Conservation (phyloP, 2,329 filamentous ascomycete species). For the Xylariaceae sp. region DNA sequence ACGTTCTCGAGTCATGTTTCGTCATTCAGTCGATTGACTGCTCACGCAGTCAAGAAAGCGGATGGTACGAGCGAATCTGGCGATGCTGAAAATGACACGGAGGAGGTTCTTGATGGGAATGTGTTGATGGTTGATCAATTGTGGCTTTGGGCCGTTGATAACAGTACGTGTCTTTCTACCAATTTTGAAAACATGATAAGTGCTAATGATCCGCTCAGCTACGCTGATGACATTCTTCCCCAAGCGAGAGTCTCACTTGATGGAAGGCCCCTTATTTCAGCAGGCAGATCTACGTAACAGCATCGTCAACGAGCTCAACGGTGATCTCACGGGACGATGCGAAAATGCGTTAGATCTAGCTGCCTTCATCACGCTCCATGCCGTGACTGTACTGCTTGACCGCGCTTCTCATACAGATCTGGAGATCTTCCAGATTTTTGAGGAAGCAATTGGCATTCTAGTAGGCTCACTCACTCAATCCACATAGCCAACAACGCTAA, state of each 20-base stretch:
- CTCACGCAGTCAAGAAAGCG: constrained; percentile 16
- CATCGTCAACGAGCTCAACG: constrained; percentile 61
- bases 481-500: constrained; percentile 5
- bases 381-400: constrained; percentile 57
- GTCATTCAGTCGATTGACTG: constrained; percentile 22
- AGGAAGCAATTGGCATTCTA: constrained; percentile 59
- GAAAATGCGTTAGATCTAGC: constrained; percentile 59
- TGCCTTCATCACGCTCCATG: constrained; percentile 56
- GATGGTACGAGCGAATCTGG: constrained; percentile 11
- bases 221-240: constrained; percentile 52
- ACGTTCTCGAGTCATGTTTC: constrained; percentile 16
- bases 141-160: constrained; percentile 56
- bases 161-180: constrained; percentile 36
- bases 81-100: constrained; percentile 34
- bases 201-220: constrained; percentile 30
- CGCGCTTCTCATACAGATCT: constrained; percentile 55
- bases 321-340: constrained; percentile 57
- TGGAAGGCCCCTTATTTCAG: constrained; percentile 51
- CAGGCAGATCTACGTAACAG: constrained; percentile 59
- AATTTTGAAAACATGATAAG: background rate
- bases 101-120: constrained; percentile 47
- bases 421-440: constrained; percentile 60
- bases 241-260: constrained; percentile 48
- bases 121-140: constrained; percentile 63
- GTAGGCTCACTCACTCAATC: constrained; percentile 33